A percentile compares a stretch with the other conserved stretches of the same genome.
These are phyloP conservation scores for Solanum hybrid DNA, from an alignment of 305 asterid genomes.

Conservation along the genomic window DNA sequence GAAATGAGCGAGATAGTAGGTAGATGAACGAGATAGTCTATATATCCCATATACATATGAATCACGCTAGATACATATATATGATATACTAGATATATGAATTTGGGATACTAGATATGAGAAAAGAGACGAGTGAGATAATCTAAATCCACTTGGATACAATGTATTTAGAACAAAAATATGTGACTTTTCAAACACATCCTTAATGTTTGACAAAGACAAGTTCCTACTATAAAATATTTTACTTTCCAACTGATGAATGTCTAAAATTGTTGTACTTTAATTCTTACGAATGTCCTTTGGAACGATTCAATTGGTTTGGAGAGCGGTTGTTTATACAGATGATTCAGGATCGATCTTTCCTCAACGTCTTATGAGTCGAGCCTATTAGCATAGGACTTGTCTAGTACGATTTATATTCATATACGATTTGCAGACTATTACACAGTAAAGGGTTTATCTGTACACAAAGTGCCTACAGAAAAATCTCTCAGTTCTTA, in stretches of 20 bases:
- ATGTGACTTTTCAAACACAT: not conserved
- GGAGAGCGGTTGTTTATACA: not conserved
- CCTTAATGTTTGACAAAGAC: not conserved
- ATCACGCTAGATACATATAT: not conserved
- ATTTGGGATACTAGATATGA: not conserved
- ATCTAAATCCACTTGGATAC: not conserved
- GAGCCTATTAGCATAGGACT: not conserved
- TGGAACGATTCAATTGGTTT: too few species aligned
- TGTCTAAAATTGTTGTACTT: not conserved
- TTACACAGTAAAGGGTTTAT: not conserved
- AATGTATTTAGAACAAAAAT: too few species aligned
- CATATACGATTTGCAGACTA: too few species aligned
- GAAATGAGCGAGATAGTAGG: not conserved
- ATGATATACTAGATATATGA: too few species aligned
- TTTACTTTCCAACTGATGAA: not conserved
- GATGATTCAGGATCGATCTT: too few species aligned
- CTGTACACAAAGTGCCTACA: not conserved
- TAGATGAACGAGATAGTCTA: not conserved
- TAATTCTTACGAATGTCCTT: too few species aligned
- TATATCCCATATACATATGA: too few species aligned
- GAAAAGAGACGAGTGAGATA: not conserved
- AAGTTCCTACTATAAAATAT: not conserved
- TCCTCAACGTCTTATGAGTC: not conserved
- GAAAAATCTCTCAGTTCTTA: too few species aligned
- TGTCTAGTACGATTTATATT: not conserved